Conservation (phyloP, 1,284 basidiomycete genomes). For the Microbotryomycetes sp. region DNA sequence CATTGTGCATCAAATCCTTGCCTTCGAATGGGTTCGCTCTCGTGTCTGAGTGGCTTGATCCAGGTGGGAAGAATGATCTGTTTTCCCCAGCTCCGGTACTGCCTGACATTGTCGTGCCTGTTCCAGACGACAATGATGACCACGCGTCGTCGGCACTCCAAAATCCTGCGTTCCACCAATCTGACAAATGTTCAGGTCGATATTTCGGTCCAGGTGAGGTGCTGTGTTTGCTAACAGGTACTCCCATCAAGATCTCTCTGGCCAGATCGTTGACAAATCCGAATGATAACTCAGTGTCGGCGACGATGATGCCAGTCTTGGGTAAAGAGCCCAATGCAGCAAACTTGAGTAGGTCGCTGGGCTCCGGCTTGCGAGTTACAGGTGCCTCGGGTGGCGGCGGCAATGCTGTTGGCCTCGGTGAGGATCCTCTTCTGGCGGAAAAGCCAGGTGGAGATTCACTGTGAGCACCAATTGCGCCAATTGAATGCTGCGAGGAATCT, state of each 20-base stretch:
- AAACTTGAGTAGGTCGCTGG: constrained; percentile 21
- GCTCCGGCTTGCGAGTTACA: constrained; percentile 11
- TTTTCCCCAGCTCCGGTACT: background rate
- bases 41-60: background rate
- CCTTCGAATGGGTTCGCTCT: constrained; percentile 22
- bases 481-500: background rate
- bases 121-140: constrained; percentile 8
- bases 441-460: background rate
- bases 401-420: background rate
- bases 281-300: constrained; percentile 19
- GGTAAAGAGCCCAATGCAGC: constrained; percentile 28
- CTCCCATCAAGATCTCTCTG: constrained; percentile 29
- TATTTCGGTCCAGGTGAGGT: background rate
- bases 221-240: constrained; percentile 7
- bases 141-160: constrained; percentile 17
- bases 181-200: background rate
- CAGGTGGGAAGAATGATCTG: constrained; percentile 17
- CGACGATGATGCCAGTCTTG: constrained; percentile 32
- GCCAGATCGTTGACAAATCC: constrained; percentile 34
- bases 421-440: background rate
- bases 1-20: constrained; percentile 10
- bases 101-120: constrained; percentile 3
- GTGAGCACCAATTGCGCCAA: background rate
- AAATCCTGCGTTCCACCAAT: constrained; percentile 16
- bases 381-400: constrained; percentile 1